These are phyloP conservation scores for Kandelia obovata DNA, from an alignment of 345 rosid genomes.

Conservation along the genomic window DNA sequence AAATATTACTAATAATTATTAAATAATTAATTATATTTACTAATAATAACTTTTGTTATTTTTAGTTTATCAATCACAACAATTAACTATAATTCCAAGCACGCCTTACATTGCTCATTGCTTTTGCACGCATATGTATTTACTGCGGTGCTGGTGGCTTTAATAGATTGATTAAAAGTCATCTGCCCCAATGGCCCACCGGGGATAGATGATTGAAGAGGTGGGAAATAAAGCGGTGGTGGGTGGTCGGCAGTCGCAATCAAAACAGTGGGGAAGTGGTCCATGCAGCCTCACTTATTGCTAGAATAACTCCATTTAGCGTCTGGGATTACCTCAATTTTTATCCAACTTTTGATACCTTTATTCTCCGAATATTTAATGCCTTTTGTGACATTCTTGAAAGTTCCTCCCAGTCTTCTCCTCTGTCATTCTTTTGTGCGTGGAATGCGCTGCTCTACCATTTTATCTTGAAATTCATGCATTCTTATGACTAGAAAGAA, in stretches of 20 bases:
- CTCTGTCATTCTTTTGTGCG: not conserved
- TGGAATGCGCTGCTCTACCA: no score
- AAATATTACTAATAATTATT: no score
- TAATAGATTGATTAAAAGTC: not conserved
- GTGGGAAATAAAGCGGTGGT: not conserved
- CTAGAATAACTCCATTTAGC: not conserved
- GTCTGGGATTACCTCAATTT: not conserved
- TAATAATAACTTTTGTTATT: no score
- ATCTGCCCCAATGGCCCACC: constrained; percentile 9
- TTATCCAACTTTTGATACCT: not conserved
- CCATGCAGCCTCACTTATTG: constrained; percentile 1
- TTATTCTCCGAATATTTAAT: not conserved
- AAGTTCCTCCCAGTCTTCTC: not conserved
- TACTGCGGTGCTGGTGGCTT: no score
- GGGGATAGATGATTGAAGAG: constrained; percentile 11
- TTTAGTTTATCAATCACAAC: no score
- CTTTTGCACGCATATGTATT: no score
- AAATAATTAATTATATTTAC: no score
- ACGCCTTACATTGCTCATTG: no score
- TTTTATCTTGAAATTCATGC: not conserved
- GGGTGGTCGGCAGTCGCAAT: constrained; percentile 13
- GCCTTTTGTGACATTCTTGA: constrained; percentile 6
- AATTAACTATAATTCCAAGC: no score
- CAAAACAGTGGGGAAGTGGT: constrained; percentile 5
- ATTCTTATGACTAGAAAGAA: not conserved